Evolutionary conservation across 108 stramenopile genomes (phyloP).

Genomic region (Cylindrotheca fusiformis): DNA sequence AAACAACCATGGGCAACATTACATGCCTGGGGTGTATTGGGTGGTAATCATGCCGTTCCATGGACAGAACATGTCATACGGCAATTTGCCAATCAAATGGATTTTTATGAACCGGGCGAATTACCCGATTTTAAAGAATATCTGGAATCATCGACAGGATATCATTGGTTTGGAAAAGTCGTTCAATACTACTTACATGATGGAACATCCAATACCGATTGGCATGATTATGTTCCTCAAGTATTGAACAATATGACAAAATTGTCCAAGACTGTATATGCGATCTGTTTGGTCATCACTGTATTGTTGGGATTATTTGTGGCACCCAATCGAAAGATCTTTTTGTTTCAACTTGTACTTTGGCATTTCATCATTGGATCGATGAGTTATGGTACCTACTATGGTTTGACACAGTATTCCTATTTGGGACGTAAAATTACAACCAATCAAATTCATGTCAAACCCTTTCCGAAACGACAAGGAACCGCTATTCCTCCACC

Average conservation of each 20-base stretch:
- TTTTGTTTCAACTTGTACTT: neutral
- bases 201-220: constrained; percentile 1
- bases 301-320: neutral
- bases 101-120: constrained; percentile 27
- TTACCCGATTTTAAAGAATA: constrained; percentile 20
- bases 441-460: neutral
- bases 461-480: constrained; percentile 4
- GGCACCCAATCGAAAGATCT: neutral
- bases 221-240: constrained; percentile 9
- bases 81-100: constrained; percentile 38
- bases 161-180: constrained; percentile 1
- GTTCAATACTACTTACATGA: neutral
- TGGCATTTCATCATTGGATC: neutral
- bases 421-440: constrained; percentile 1
- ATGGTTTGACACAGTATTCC: constrained; percentile 1
- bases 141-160: constrained; percentile 1
- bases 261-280: neutral
- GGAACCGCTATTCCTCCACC: neutral
- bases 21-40: constrained; percentile 4
- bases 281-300: neutral
- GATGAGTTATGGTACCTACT: neutral
- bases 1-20: constrained; percentile 10
- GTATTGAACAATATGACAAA: constrained; percentile 4
- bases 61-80: constrained; percentile 36
- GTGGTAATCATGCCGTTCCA: constrained; percentile 14